Evolutionary conservation across 129 eudicot species (phyloP).

Genomic region (Pseudognaphalium luteoalbum): DNA sequence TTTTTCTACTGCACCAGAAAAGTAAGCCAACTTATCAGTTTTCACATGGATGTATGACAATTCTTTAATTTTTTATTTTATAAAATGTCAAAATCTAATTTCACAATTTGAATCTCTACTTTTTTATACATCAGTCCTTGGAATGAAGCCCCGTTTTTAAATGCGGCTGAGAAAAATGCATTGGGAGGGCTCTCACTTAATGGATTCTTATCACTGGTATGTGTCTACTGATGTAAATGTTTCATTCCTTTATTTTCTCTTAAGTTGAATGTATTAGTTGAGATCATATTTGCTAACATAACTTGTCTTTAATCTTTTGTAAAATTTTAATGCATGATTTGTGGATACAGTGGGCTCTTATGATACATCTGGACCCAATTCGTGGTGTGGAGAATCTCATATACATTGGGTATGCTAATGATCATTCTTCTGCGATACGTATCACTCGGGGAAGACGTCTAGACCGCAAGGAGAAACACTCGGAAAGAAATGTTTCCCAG

Average conservation of each 20-base stretch:
- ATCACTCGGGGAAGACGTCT: conserved; percentile 65
- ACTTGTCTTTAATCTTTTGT: too few relatives aligned
- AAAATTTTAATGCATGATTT: background rate
- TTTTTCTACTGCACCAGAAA: conserved; percentile 92
- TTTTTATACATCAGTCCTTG: conserved; percentile 55
- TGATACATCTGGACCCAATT: conserved; percentile 81
- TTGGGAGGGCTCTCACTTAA: conserved; percentile 76
- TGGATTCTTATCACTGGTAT: conserved; percentile 80
- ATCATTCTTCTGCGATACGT: conserved; percentile 75
- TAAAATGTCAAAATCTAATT: too few relatives aligned
- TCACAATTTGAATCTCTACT: too few relatives aligned
- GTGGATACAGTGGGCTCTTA: conserved; percentile 83
- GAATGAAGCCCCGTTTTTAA: conserved; percentile 75
- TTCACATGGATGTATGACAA: too few relatives aligned
- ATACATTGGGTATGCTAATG: conserved; percentile 78
- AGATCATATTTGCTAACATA: too few relatives aligned
- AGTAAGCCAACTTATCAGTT: conserved; percentile 36
- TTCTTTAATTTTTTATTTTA: too few relatives aligned
- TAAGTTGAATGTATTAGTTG: too few relatives aligned
- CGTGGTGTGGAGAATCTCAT: conserved; percentile 78
- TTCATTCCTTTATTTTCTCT: too few relatives aligned
- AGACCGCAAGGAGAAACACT: conserved; percentile 87
- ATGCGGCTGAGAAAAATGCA: conserved; percentile 70
- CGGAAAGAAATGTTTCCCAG: conserved; percentile 62
- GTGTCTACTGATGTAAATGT: background rate